Evolutionary conservation across 176 grass and related monocot species (phyloP), one percentile per base, ranked within the genome.

Genomic region (Phragmites australis): DNA sequence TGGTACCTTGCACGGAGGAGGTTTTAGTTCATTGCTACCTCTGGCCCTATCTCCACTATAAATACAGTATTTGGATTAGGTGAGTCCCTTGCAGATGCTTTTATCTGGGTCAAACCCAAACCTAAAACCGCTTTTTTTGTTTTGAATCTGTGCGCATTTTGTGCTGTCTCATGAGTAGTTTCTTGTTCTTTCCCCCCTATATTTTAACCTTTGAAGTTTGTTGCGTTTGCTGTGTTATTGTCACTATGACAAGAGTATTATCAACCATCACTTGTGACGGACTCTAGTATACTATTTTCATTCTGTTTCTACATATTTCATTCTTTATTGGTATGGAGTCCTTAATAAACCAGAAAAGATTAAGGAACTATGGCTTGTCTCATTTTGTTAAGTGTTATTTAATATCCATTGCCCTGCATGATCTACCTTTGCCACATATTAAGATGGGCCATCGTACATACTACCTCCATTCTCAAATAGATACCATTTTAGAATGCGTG

Each of bases 51-150:
- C 32, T 42, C 57, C 59, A 37, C 54, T 55, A 41, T 65, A 55
- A 47, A 70, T 70, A 29, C 8, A 26, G 6, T 84, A 48, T 1
- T 37, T 76, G 52, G 81, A 40, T 77, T 84, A 48, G n/a, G n/a
- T 48, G 21, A 40, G 14, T 45, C 14, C 21, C 0, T 64, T 65
- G 16, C 46, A 64, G 52, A 12, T 34, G 31, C 57, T 34, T 72
- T 82, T 15, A 25, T 8, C 43, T 15, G 6, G 23, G 29, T 1
- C 19, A 65, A 62, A 61, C 25, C 18, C 22, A 9, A 72, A 56
- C 41, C 41, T 67, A 39, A 14, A 47, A 21, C 34, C 19, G 1
- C n/a, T 47, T 52, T 47, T 37, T 10, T 81, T 66, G 1, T 27
- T 59, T 53, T 49, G 47, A 37, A 39, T 47, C 2, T 68, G n/a